Evolutionary conservation across 1,139 yeast species (phyloP).

Genomic region (Wickerhamomyces sp.): DNA sequence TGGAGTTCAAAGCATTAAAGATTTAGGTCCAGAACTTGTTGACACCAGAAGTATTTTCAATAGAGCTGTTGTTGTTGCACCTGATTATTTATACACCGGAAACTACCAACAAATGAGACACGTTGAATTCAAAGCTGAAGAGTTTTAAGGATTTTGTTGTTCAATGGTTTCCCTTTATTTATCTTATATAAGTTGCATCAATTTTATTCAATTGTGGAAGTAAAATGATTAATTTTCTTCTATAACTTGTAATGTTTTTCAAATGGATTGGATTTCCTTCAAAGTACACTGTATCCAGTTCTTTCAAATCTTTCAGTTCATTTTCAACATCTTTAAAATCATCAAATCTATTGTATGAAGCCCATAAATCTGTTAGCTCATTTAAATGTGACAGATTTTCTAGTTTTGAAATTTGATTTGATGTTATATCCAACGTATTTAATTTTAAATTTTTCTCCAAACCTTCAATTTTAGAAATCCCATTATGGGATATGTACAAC

Average conservation of each 20-base stretch:
- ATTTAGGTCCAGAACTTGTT: constrained; percentile 51
- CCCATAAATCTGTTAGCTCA: constrained; percentile 88
- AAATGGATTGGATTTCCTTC: constrained; percentile 92
- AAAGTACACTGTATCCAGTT: constrained; percentile 83
- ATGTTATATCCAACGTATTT: constrained; percentile 74
- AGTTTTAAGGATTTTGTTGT: background rate
- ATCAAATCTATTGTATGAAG: constrained; percentile 68
- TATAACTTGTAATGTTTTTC: constrained; percentile 69
- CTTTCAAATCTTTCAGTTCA: constrained; percentile 57
- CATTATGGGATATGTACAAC: constrained; percentile 84
- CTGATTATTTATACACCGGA: constrained; percentile 38
- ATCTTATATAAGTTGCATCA: constrained; percentile 74
- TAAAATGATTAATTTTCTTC: constrained; percentile 73
- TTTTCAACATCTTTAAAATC: constrained; percentile 64
- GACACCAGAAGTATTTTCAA: constrained; percentile 34
- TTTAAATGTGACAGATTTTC: constrained; percentile 61
- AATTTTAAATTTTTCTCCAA: constrained; percentile 66
- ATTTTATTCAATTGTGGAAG: constrained; percentile 76
- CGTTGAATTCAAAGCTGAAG: constrained; percentile 27
- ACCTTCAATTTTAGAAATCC: constrained; percentile 69
- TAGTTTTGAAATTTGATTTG: constrained; percentile 59
- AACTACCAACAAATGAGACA: constrained; percentile 38
- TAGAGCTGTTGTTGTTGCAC: constrained; percentile 40
- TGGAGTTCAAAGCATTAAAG: constrained; percentile 65
- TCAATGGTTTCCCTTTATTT: background rate